Evolutionary conservation across 345 rosid species (phyloP).

Genomic region (Citrus reticulata): DNA sequence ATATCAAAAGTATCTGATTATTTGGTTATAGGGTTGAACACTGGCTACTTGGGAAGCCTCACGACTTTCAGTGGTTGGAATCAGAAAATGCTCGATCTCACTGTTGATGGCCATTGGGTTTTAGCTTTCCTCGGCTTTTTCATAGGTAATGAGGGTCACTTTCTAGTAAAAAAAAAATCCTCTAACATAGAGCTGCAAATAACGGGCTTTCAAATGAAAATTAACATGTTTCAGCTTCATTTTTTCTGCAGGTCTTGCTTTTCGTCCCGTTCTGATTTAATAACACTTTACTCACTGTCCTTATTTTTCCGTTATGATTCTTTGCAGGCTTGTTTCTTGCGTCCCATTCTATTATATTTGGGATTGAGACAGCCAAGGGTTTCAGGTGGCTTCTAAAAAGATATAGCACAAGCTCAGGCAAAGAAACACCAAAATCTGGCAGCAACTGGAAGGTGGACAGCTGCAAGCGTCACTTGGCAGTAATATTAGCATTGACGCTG

Average conservation of each 20-base stretch:
- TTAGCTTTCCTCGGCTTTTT: conserved; percentile 62
- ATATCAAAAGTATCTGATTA: conserved; percentile 57
- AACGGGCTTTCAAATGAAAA: background rate
- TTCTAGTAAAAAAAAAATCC: too few species aligned
- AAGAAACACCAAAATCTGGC: conserved; percentile 2
- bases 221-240: background rate
- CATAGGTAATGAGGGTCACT: conserved; percentile 42
- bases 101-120: conserved; percentile 68
- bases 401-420: conserved; percentile 12
- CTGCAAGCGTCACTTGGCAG: conserved; percentile 36
- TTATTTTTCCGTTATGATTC: background rate
- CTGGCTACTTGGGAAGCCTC: conserved; percentile 90
- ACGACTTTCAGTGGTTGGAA: conserved; percentile 99
- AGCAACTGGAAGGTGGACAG: conserved; percentile 42
- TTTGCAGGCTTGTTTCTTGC: conserved; percentile 75
- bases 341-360: conserved; percentile 67
- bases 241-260: background rate
- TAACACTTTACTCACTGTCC: background rate
- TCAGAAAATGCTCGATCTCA: conserved; percentile 93
- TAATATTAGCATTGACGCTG: conserved; percentile 37
- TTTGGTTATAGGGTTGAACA: conserved; percentile 74
- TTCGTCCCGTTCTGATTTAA: background rate
- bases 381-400: conserved; percentile 48
- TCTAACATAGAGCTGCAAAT: background rate
- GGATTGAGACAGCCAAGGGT: conserved; percentile 80